Evolutionary conservation across 2,329 filamentous ascomycete species (phyloP).

Genomic region (Neoscytalidium dimidiatum): DNA sequence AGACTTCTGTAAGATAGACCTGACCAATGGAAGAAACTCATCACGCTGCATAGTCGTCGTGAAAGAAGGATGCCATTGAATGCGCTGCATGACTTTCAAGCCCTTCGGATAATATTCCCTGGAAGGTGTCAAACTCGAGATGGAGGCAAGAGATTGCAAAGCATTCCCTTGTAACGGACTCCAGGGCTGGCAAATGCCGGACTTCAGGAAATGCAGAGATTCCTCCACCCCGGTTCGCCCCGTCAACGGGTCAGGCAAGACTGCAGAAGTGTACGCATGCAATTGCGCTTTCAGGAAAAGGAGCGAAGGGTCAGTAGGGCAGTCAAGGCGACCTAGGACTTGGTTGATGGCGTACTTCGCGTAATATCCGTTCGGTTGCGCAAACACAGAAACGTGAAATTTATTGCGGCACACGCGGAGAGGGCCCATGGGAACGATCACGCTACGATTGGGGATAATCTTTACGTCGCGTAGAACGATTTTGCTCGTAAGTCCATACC

Average conservation of each 20-base stretch:
- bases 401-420: constrained; percentile 33
- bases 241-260: constrained; percentile 60
- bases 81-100: constrained; percentile 30
- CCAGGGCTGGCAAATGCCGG: constrained; percentile 50
- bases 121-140: constrained; percentile 40
- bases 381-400: constrained; percentile 48
- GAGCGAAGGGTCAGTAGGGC: constrained; percentile 57
- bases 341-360: constrained; percentile 56
- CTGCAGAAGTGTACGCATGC: constrained; percentile 63
- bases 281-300: constrained; percentile 59
- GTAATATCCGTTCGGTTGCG: constrained; percentile 44
- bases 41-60: constrained; percentile 35
- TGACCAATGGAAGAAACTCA: constrained; percentile 24
- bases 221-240: constrained; percentile 63
- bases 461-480: constrained; percentile 53
- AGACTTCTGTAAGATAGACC: constrained; percentile 24
- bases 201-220: constrained; percentile 52
- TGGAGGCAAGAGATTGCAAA: constrained; percentile 23
- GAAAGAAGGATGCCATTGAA: constrained; percentile 33
- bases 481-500: constrained; percentile 62
- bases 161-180: constrained; percentile 5
- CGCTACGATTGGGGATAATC: constrained; percentile 47
- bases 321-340: constrained; percentile 58
- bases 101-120: constrained; percentile 35
- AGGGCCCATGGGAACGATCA: constrained; percentile 56